Evolutionary conservation across 441 rosid genomes (phyloP).

Genomic region (Hypseocharis bilobata): DNA sequence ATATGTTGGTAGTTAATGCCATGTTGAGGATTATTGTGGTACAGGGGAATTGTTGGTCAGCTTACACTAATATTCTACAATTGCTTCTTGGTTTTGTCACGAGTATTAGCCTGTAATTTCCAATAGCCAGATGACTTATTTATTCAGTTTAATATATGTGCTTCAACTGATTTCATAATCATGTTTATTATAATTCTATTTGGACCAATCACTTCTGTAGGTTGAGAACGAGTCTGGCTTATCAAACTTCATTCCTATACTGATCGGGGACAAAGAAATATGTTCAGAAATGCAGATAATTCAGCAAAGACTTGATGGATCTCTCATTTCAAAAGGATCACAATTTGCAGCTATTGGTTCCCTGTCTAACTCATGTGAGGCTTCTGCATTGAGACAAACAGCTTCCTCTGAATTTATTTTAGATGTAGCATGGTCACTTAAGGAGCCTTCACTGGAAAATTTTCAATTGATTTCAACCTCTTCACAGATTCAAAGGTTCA

Average conservation of each 20-base stretch:
- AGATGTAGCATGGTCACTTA: constrained; percentile 83
- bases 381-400: constrained; percentile 34
- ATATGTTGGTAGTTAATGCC: not conserved
- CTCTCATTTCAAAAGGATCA: constrained; percentile 29
- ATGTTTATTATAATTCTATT: not conserved
- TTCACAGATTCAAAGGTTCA: constrained; percentile 61
- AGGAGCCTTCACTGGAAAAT: constrained; percentile 48
- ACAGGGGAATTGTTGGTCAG: not conserved
- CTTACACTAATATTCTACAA: not conserved
- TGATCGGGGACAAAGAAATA: constrained; percentile 56
- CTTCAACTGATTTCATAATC: not conserved
- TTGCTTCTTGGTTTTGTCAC: not conserved
- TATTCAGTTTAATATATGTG: not conserved
- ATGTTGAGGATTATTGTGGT: not conserved
- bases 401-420: constrained; percentile 50
- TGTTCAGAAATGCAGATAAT: constrained; percentile 64
- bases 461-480: constrained; percentile 32
- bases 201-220: constrained; percentile 33
- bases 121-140: no score
- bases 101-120: not conserved
- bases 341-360: constrained; percentile 20
- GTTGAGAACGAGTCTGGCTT: constrained; percentile 83
- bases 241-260: constrained; percentile 79
- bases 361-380: constrained; percentile 32
- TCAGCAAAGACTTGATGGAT: constrained; percentile 45